phyloP scores from a whole-genome alignment of 73 alveolate genomes.

The Effrenium voratum region DNA sequence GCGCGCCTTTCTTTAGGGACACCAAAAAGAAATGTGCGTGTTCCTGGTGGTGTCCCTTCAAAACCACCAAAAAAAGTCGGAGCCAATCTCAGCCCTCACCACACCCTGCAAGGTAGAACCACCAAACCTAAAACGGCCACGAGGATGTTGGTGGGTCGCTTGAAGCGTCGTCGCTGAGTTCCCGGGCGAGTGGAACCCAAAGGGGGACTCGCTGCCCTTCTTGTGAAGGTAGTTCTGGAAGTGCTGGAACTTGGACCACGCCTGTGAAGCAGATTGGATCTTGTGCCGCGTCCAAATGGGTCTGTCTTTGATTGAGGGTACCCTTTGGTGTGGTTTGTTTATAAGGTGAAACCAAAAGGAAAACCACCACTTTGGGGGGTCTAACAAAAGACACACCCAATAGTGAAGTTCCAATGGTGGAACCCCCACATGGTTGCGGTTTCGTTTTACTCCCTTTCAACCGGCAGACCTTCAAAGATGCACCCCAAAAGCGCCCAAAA shows the following conservation, averaged over 20 bases:
- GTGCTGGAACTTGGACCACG: conserved; percentile 58
- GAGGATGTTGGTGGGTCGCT: neutral
- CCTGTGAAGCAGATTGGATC: no score
- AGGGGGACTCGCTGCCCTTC: conserved; percentile 63
- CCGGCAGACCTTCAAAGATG: no score
- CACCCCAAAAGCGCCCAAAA: no score
- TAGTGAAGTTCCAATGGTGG: no score
- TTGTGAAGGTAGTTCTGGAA: conserved; percentile 79
- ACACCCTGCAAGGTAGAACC: neutral
- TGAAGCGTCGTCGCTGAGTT: neutral
- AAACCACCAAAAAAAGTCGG: neutral
- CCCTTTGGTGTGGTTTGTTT: no score
- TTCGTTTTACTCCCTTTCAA: no score
- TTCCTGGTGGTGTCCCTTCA: neutral
- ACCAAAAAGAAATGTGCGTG: neutral
- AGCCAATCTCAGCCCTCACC: neutral
- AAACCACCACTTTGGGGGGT: no score
- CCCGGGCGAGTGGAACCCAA: conserved; percentile 54
- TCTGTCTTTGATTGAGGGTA: no score
- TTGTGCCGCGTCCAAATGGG: no score
- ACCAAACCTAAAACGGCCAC: neutral
- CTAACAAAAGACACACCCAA: no score
- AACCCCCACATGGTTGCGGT: no score
- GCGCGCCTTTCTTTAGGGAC: neutral
- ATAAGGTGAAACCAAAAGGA: no score